These are phyloP conservation scores for Candida sphagnicola DNA, from an alignment of 805 yeast genomes.

Conservation along the genomic window DNA sequence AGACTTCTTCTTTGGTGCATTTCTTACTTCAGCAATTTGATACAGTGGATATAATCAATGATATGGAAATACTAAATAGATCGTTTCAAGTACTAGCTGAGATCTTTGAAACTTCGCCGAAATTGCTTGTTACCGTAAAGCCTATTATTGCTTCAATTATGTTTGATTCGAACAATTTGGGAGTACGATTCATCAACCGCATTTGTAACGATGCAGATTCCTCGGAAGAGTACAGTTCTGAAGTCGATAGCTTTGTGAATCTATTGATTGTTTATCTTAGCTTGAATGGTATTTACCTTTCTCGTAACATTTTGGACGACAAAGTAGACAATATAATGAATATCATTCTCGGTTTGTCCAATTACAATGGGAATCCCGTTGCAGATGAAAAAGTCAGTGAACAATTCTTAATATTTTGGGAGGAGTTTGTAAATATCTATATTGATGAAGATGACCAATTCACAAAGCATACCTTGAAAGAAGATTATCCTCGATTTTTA, in stretches of 20 bases:
- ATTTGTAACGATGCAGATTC: slow-evolving; percentile 27
- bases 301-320: slow-evolving; percentile 34
- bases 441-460: slow-evolving; percentile 44
- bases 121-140: slow-evolving; percentile 33
- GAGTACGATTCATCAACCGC: slow-evolving; percentile 32
- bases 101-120: slow-evolving; percentile 42
- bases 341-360: slow-evolving; percentile 50
- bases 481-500: slow-evolving; percentile 9
- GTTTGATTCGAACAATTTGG: slow-evolving; percentile 42
- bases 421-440: slow-evolving; percentile 56
- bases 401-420: slow-evolving; percentile 64
- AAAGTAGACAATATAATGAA: slow-evolving; percentile 39
- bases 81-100: slow-evolving; percentile 38
- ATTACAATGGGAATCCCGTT: slow-evolving; percentile 54
- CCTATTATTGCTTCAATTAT: slow-evolving; percentile 27
- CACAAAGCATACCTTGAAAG: slow-evolving; percentile 9
- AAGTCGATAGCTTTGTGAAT: slow-evolving; percentile 40
- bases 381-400: slow-evolving; percentile 53
- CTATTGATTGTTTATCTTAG: slow-evolving; percentile 46
- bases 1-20: slow-evolving; percentile 20
- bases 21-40: slow-evolving; percentile 17
- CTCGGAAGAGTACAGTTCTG: slow-evolving; percentile 25
- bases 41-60: slow-evolving; percentile 6
- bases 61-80: slow-evolving; percentile 16
- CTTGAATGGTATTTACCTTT: slow-evolving; percentile 40